A percentile compares a stretch with the other conserved stretches of the same genome.
phyloP scores from a whole-genome alignment of 1,139 yeast genomes.

The Nadsonia commutata region DNA sequence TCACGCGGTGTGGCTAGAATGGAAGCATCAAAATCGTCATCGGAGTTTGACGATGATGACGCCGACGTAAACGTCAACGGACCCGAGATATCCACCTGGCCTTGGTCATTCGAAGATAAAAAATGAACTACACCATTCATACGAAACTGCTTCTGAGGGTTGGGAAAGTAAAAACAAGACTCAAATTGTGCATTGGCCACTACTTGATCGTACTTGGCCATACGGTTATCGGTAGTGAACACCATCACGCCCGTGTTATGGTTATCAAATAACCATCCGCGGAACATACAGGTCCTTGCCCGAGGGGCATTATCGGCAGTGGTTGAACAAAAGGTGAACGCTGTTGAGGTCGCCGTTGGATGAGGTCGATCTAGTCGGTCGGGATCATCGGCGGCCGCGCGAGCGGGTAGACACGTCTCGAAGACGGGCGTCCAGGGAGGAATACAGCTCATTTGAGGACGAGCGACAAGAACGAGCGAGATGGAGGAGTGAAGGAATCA shows the following conservation, averaged over 20 bases:
- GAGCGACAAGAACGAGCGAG: too few species aligned
- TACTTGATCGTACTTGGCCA: conserved; percentile 46
- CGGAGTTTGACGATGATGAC: conserved; percentile 5
- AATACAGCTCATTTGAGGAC: conserved; percentile 11
- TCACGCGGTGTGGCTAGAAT: conserved; percentile 5
- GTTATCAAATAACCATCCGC: conserved; percentile 67
- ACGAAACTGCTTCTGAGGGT: conserved; percentile 51
- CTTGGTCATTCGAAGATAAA: conserved; percentile 11
- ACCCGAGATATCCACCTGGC: background rate
- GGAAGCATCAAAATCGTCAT: too few species aligned
- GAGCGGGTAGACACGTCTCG: conserved; percentile 17
- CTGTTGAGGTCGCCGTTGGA: too few species aligned
- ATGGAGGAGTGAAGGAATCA: too few species aligned
- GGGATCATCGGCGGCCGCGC: too few species aligned
- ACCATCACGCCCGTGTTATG: conserved; percentile 51
- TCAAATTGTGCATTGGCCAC: conserved; percentile 39
- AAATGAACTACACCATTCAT: conserved; percentile 50
- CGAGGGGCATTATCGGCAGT: conserved; percentile 42
- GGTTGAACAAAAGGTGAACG: conserved; percentile 55
- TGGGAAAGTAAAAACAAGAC: conserved; percentile 60
- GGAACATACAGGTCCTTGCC: conserved; percentile 53
- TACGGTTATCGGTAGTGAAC: conserved; percentile 59
- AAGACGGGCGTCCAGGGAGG: conserved; percentile 19
- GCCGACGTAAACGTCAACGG: conserved; percentile 1
- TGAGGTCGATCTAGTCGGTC: too few species aligned